These are phyloP conservation scores for Magnusiomyces suaveolens DNA, from an alignment of 1,139 yeast species.

Conservation along the genomic window DNA sequence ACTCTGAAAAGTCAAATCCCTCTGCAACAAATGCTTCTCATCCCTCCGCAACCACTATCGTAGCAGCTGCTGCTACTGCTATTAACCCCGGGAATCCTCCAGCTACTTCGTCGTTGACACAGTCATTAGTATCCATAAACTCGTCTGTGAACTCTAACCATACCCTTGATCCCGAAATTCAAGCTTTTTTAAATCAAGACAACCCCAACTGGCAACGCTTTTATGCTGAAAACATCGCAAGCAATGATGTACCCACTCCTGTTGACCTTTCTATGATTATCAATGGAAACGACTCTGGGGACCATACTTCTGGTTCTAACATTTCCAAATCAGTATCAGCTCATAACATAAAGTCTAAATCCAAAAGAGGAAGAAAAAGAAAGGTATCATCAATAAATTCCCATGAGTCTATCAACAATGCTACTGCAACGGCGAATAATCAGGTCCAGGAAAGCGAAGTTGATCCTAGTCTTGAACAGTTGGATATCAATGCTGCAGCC, in stretches of 20 bases:
- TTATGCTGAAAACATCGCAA: slow-evolving; percentile 9
- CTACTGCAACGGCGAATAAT: neutral
- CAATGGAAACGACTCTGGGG: slow-evolving; percentile 2
- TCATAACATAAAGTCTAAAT: neutral
- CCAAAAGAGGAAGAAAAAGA: slow-evolving; percentile 5
- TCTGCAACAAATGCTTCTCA: neutral
- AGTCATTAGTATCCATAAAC: neutral
- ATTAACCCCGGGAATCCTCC: neutral
- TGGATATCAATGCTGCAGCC: slow-evolving; percentile 3
- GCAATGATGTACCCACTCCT: slow-evolving; percentile 7
- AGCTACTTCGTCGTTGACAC: neutral
- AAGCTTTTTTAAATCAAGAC: slow-evolving; percentile 6
- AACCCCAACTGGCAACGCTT: slow-evolving; percentile 15
- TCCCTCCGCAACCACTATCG: slow-evolving; percentile 8
- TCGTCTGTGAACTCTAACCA: neutral
- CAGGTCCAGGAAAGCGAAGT: slow-evolving; percentile 7
- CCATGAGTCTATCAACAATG: neutral
- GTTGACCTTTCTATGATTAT: slow-evolving; percentile 10
- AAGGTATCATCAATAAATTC: neutral
- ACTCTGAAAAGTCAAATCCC: neutral
- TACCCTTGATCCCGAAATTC: slow-evolving; percentile 7
- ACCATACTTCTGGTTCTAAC: neutral
- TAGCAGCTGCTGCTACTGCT: slow-evolving; percentile 9
- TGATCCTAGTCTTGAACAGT: slow-evolving; percentile 11
- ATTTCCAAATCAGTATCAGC: no score